A percentile compares a stretch with the other conserved stretches of the same genome.
These are phyloP conservation scores for Echium plantagineum DNA, from an alignment of 257 asterid species.

Conservation along the genomic window DNA sequence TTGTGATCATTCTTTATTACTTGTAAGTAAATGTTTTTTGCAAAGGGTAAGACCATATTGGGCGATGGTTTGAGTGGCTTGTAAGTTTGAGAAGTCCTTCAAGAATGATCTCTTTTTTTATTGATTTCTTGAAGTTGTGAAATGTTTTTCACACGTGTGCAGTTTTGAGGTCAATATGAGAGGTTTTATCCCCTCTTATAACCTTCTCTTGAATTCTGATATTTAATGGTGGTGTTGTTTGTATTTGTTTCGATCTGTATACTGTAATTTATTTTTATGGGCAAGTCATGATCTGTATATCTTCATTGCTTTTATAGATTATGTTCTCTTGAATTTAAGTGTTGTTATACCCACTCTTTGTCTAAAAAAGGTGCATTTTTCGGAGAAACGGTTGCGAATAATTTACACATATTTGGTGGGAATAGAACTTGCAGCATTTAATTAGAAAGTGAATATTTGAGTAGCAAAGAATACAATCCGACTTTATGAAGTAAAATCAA, in stretches of 20 bases:
- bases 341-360: too few species aligned
- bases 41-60: slow-evolving; percentile 7
- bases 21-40: slow-evolving; percentile 4
- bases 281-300: neutral
- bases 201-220: neutral
- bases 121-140: slow-evolving; percentile 38
- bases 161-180: slow-evolving; percentile 9
- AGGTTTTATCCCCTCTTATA: neutral
- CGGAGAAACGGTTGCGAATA: too few species aligned
- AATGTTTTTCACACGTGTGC: slow-evolving; percentile 6
- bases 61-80: slow-evolving; percentile 9
- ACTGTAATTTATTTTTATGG: neutral
- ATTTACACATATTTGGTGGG: too few species aligned
- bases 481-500: too few species aligned
- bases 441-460: too few species aligned
- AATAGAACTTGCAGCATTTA: too few species aligned
- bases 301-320: too few species aligned
- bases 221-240: neutral
- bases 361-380: too few species aligned
- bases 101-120: slow-evolving; percentile 39
- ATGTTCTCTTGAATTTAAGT: too few species aligned
- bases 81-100: slow-evolving; percentile 33
- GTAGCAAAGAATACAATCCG: too few species aligned
- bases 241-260: neutral
- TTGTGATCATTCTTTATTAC: slow-evolving; percentile 1